A percentile compares a stretch with the other conserved stretches of the same genome.
Conservation (phyloP, 768 basidiomycete genomes). For the Phylloporus scabripes region DNA sequence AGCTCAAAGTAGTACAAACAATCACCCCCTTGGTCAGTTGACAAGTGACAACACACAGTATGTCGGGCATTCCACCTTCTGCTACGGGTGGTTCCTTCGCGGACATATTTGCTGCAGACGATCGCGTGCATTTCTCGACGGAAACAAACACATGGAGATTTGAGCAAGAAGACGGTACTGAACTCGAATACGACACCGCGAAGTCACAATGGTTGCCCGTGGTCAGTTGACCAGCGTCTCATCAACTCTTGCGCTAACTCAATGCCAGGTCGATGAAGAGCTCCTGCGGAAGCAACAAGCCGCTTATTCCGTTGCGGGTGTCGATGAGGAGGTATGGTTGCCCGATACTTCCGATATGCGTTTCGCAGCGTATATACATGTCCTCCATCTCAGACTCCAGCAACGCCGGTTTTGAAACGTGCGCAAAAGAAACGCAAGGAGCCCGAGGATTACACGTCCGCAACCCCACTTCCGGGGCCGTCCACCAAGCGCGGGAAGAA, state of each 20-base stretch:
- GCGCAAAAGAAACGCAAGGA: slow-evolving; percentile 77
- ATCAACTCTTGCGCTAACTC: background rate
- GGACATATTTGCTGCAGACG: slow-evolving; percentile 70
- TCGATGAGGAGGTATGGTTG: slow-evolving; percentile 82
- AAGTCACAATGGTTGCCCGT: slow-evolving; percentile 81
- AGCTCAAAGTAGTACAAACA: too few relatives aligned
- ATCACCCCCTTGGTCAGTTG: background rate
- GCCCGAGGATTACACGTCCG: slow-evolving; percentile 64
- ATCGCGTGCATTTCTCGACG: slow-evolving; percentile 75
- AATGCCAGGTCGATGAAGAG: slow-evolving; percentile 75
- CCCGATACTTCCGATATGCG: slow-evolving; percentile 12
- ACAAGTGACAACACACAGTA: slow-evolving; percentile 2
- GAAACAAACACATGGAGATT: slow-evolving; percentile 75
- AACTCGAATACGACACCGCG: slow-evolving; percentile 78
- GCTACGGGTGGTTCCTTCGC: slow-evolving; percentile 48
- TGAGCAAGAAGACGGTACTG: slow-evolving; percentile 86
- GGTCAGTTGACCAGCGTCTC: slow-evolving; percentile 44
- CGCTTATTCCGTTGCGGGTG: slow-evolving; percentile 86
- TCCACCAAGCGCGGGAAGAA: slow-evolving; percentile 68
- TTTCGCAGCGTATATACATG: slow-evolving; percentile 23
- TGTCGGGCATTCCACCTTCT: slow-evolving; percentile 39
- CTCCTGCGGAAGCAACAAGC: slow-evolving; percentile 87
- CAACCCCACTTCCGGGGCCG: slow-evolving; percentile 43
- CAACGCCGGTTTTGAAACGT: slow-evolving; percentile 78
- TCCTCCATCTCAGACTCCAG: slow-evolving; percentile 58